Evolutionary conservation across 495 filamentous ascomycete species (phyloP).

Genomic region (Aspergillus diversus): DNA sequence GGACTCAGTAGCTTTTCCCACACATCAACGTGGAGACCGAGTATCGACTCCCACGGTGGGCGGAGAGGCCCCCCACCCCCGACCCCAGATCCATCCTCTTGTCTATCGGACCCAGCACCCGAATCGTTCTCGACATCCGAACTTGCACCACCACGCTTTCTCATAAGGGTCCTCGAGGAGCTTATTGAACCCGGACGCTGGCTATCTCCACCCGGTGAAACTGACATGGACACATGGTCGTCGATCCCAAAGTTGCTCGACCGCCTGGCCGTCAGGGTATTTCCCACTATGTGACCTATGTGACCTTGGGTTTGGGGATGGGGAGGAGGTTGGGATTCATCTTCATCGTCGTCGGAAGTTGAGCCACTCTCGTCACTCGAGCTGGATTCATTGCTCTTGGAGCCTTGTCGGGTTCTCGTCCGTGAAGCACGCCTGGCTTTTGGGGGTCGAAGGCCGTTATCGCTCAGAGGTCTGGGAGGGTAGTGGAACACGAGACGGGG

Average conservation of each 20-base stretch:
- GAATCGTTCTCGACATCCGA: constrained; percentile 51
- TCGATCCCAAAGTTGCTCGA: constrained; percentile 46
- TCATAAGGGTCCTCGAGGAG: constrained; percentile 43
- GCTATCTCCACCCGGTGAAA: constrained; percentile 38
- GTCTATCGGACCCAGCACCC: constrained; percentile 44
- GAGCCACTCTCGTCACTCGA: constrained; percentile 52
- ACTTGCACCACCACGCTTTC: constrained; percentile 35
- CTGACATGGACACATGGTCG: constrained; percentile 33
- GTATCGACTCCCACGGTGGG: constrained; percentile 75
- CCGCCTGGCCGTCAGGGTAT: constrained; percentile 33
- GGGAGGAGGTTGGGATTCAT: constrained; percentile 35
- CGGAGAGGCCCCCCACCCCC: constrained; percentile 39
- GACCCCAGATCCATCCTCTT: constrained; percentile 55
- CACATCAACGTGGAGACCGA: constrained; percentile 75
- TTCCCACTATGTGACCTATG: constrained; percentile 26
- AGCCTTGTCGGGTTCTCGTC: constrained; percentile 28
- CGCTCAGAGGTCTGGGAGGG: constrained; percentile 63
- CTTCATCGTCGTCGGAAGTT: constrained; percentile 56
- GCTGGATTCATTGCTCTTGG: constrained; percentile 45
- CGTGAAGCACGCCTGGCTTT: constrained; percentile 42
- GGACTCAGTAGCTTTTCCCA: constrained; percentile 86
- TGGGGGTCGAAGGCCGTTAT: constrained; percentile 42
- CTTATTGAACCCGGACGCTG: constrained; percentile 47
- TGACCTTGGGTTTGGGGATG: constrained; percentile 18
- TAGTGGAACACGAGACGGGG: constrained; percentile 92